A percentile compares a stretch with the other conserved stretches of the same genome.
Evolutionary conservation across 2,329 filamentous ascomycete species (phyloP).

Genomic region (Daldinia sp.): DNA sequence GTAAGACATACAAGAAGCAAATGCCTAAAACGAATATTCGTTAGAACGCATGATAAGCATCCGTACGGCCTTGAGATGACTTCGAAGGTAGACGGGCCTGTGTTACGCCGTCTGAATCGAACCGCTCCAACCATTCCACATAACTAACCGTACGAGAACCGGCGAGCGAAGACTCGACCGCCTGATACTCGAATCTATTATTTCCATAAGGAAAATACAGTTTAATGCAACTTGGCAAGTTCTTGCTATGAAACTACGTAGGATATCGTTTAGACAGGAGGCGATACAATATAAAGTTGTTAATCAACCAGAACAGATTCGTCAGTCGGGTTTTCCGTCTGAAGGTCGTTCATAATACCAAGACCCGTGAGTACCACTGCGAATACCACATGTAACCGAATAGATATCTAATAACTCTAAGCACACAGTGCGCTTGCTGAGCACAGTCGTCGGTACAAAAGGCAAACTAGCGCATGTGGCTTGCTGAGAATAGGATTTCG

Average conservation of each 20-base stretch:
- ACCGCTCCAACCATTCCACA: background rate
- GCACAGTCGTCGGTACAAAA: conserved; percentile 10
- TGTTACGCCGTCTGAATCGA: background rate
- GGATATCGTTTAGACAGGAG: background rate
- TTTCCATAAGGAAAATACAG: conserved; percentile 1
- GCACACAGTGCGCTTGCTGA: conserved; percentile 16
- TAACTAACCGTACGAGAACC: conserved; percentile 2
- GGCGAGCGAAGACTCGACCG: conserved; percentile 16
- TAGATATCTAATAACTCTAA: conserved; percentile 1
- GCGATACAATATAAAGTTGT: background rate
- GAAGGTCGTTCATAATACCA: conserved; percentile 7
- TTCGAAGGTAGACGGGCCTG: conserved; percentile 2
- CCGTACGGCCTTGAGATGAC: background rate
- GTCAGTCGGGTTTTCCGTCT: background rate
- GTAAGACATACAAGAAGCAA: conserved; percentile 22
- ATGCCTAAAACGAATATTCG: background rate
- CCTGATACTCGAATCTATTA: background rate
- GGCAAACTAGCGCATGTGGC: conserved; percentile 21
- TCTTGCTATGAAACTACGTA: background rate
- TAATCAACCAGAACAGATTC: background rate
- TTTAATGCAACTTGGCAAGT: conserved; percentile 4
- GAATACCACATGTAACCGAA: conserved; percentile 14
- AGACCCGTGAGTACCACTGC: too few relatives aligned
- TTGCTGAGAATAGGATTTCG: conserved; percentile 16
- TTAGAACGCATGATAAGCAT: background rate